These are phyloP conservation scores for Boletus albobrunnescens DNA, from an alignment of 1,284 basidiomycete genomes.

Conservation along the genomic window DNA sequence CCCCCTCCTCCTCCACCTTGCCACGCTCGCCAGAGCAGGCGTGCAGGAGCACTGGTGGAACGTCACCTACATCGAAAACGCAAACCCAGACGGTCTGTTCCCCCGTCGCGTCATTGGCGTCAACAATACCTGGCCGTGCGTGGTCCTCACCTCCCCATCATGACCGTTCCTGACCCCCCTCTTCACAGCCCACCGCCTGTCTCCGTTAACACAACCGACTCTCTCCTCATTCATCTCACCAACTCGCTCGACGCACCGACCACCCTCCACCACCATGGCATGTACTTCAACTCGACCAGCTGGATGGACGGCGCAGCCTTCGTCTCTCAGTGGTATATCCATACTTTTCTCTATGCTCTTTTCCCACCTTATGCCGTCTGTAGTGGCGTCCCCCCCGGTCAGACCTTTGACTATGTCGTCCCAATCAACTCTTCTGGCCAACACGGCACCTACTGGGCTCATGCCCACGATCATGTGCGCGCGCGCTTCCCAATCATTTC, in stretches of 20 bases:
- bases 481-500: conserved; percentile 8
- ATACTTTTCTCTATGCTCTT: background rate
- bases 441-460: conserved; percentile 88
- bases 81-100: conserved; percentile 73
- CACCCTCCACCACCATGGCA: conserved; percentile 84
- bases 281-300: conserved; percentile 83
- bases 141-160: background rate
- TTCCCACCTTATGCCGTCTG: background rate
- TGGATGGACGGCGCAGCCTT: conserved; percentile 88
- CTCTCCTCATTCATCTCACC: conserved; percentile 68
- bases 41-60: conserved; percentile 78
- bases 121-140: conserved; percentile 87
- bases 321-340: conserved; percentile 81
- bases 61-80: conserved; percentile 66
- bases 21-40: conserved; percentile 46
- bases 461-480: conserved; percentile 61
- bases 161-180: background rate
- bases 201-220: conserved; percentile 66
- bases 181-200: conserved; percentile 71
- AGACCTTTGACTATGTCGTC: conserved; percentile 76
- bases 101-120: conserved; percentile 79
- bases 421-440: conserved; percentile 70
- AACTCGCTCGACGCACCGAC: conserved; percentile 66
- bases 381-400: conserved; percentile 80
- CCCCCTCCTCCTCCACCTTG: no score